Conservation (phyloP, 2,329 filamentous ascomycete genomes). For the Mycosphaerella arachidis region DNA sequence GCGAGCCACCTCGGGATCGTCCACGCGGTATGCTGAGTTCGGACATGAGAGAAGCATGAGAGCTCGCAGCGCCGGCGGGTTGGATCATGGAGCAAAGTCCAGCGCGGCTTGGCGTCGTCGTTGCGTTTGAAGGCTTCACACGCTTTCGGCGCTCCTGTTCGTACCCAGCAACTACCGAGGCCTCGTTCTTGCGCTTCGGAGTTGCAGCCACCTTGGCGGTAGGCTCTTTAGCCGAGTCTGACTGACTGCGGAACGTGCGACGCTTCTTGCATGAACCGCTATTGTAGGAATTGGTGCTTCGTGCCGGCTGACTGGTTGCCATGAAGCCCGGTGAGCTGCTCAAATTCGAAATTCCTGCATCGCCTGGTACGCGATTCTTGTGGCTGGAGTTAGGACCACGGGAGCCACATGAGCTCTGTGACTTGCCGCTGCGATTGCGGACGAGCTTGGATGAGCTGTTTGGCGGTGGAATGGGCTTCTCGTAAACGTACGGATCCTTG, state of each 20-base stretch:
- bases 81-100: neutral
- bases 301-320: neutral
- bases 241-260: neutral
- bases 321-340: constrained; percentile 27
- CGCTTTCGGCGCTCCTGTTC: constrained; percentile 23
- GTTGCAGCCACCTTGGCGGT: neutral
- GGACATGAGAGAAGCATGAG: neutral
- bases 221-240: neutral
- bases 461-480: constrained; percentile 21
- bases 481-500: constrained; percentile 10
- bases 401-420: neutral
- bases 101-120: neutral
- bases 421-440: constrained; percentile 4
- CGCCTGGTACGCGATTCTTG: neutral
- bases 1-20: neutral
- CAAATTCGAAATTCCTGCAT: neutral
- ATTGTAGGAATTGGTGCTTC: neutral
- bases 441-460: constrained; percentile 28
- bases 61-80: neutral
- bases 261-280: constrained; percentile 5
- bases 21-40: neutral
- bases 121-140: neutral
- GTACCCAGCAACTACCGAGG: constrained; percentile 15
- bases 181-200: constrained; percentile 23
- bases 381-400: neutral